Evolutionary conservation across 805 yeast species (phyloP).

Genomic region (Yarrowia divulgata): DNA sequence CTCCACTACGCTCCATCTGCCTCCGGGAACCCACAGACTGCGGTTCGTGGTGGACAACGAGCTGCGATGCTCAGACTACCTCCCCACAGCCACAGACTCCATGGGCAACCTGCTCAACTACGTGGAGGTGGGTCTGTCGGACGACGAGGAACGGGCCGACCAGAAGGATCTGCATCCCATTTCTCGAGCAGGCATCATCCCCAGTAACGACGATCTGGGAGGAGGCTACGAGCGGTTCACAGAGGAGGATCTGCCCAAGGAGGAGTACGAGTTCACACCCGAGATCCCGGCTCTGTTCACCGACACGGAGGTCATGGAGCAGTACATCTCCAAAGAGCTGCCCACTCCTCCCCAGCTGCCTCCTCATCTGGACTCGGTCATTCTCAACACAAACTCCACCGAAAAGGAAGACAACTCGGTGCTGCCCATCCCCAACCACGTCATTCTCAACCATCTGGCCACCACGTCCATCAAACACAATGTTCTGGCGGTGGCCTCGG

Average conservation of each 20-base stretch:
- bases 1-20: constrained; percentile 53
- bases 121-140: constrained; percentile 52
- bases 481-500: constrained; percentile 90
- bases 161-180: constrained; percentile 37
- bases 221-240: constrained; percentile 66
- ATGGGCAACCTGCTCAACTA: constrained; percentile 95
- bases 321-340: constrained; percentile 52
- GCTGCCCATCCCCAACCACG: constrained; percentile 91
- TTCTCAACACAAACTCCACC: constrained; percentile 72
- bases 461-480: constrained; percentile 94
- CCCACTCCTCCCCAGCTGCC: constrained; percentile 96
- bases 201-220: constrained; percentile 36
- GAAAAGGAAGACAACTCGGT: constrained; percentile 89
- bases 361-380: constrained; percentile 94
- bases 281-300: constrained; percentile 56
- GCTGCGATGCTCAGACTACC: constrained; percentile 80
- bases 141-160: constrained; percentile 28
- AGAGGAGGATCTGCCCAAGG: constrained; percentile 81
- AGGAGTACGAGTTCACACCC: constrained; percentile 69
- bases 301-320: constrained; percentile 55
- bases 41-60: constrained; percentile 94
- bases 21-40: constrained; percentile 90
- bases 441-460: constrained; percentile 89
- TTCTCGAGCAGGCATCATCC: constrained; percentile 36
- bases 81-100: constrained; percentile 95